These are phyloP conservation scores for Puccinia polysora DNA, from an alignment of 1,284 basidiomycete genomes.

Conservation along the genomic window DNA sequence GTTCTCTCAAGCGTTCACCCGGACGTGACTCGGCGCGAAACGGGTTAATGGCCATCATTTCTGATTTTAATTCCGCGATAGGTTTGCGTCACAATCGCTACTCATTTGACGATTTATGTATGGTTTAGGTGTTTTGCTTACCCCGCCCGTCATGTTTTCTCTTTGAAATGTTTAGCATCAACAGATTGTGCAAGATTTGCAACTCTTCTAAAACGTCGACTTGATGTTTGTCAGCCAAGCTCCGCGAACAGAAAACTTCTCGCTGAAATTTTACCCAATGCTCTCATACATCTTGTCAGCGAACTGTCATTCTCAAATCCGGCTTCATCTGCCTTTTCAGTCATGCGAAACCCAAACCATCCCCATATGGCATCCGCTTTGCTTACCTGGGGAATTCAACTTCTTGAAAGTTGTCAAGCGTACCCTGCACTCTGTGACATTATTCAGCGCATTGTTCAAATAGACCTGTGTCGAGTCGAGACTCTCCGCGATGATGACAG, in stretches of 20 bases:
- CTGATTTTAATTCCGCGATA: conserved; percentile 34
- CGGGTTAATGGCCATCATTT: conserved; percentile 27
- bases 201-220: conserved; percentile 17
- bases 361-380: conserved; percentile 33
- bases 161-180: conserved; percentile 39
- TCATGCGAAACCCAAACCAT: background rate
- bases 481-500: conserved; percentile 20
- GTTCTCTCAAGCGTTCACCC: conserved; percentile 37
- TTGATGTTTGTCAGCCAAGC: conserved; percentile 33
- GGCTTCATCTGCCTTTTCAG: background rate
- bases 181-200: conserved; percentile 26
- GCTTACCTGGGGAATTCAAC: conserved; percentile 36
- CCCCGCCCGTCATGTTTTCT: too few relatives aligned
- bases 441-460: conserved; percentile 27
- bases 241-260: conserved; percentile 41
- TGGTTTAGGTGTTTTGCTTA: background rate
- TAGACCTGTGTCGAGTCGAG: conserved; percentile 25
- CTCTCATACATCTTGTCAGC: conserved; percentile 22
- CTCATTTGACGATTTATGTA: background rate
- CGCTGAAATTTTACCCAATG: conserved; percentile 33
- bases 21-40: conserved; percentile 40
- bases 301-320: conserved; percentile 17
- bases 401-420: conserved; percentile 32
- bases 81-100: conserved; percentile 13
- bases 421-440: conserved; percentile 26